Evolutionary conservation across 257 asterid genomes (phyloP).

Genomic region (Solanum boliviense): DNA sequence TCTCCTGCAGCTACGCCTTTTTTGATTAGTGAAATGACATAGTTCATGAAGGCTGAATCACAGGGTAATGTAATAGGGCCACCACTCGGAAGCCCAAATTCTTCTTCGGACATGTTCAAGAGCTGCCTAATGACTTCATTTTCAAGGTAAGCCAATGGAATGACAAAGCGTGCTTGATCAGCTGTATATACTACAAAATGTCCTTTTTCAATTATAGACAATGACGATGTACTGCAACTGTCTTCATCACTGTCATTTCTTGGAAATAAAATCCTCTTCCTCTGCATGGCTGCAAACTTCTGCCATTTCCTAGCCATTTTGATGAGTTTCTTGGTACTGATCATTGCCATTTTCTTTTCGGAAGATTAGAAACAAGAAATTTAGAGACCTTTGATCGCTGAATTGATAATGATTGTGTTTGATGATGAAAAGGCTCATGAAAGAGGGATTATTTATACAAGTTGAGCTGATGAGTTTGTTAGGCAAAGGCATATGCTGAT

Average conservation of each 20-base stretch:
- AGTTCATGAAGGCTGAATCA: background rate
- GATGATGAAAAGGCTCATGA: background rate
- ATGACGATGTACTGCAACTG: background rate
- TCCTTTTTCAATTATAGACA: conserved; percentile 10
- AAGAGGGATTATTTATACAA: background rate
- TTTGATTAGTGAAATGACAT: background rate
- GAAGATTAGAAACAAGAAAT: background rate
- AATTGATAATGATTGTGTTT: background rate
- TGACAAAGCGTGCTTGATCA: conserved; percentile 11
- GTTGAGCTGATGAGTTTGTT: background rate
- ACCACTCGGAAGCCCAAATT: background rate
- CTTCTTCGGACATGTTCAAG: conserved; percentile 10
- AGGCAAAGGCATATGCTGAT: background rate
- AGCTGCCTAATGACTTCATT: conserved; percentile 10
- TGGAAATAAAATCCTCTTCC: background rate
- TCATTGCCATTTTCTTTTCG: background rate
- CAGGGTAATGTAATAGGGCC: background rate
- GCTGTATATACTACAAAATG: conserved; percentile 20
- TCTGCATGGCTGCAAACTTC: background rate
- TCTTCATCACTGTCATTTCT: background rate
- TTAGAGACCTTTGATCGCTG: background rate
- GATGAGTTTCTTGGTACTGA: background rate
- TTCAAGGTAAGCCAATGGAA: conserved; percentile 20
- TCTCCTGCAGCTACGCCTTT: background rate
- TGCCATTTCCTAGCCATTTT: background rate